Conservation (phyloP, 352 stramenopile species). For the Globisporangium takayamanum region DNA sequence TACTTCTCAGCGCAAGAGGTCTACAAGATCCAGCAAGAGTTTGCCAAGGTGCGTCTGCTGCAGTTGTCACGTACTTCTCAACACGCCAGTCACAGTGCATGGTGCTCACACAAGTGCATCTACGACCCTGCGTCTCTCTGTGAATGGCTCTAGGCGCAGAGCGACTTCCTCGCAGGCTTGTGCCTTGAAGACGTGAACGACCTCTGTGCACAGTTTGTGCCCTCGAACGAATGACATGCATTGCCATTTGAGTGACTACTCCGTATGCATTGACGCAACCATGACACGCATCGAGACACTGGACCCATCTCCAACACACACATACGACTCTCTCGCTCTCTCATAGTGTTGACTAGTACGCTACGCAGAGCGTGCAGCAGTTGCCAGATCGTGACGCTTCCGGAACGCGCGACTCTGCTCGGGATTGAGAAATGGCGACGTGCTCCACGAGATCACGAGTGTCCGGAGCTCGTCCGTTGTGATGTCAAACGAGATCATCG, state of each 20-base stretch:
- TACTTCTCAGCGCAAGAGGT: constrained; percentile 60
- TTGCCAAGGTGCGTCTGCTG: constrained; percentile 41
- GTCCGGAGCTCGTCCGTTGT: constrained; percentile 64
- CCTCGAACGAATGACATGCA: not conserved
- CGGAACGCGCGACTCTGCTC: constrained; percentile 36
- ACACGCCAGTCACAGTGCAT: not conserved
- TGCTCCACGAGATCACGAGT: constrained; percentile 79
- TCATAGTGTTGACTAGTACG: too few relatives aligned
- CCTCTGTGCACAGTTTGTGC: constrained; percentile 60
- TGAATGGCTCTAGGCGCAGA: constrained; percentile 18
- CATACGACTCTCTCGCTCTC: not conserved
- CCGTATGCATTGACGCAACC: not conserved
- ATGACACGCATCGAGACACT: not conserved
- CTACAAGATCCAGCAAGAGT: constrained; percentile 48
- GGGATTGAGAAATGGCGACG: constrained; percentile 67
- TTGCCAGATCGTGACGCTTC: constrained; percentile 23
- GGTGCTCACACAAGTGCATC: not conserved
- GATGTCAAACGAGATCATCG: constrained; percentile 61
- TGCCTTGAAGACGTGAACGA: constrained; percentile 68
- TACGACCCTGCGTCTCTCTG: too few relatives aligned
- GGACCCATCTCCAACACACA: not conserved
- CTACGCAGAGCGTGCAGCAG: not conserved
- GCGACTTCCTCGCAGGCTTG: constrained; percentile 48
- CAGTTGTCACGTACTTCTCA: not conserved
- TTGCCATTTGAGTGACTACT: constrained; percentile 10